A percentile compares a stretch with the other conserved stretches of the same genome.
Evolutionary conservation across 768 basidiomycete species (phyloP).

Genomic region (Trametes villosa): DNA sequence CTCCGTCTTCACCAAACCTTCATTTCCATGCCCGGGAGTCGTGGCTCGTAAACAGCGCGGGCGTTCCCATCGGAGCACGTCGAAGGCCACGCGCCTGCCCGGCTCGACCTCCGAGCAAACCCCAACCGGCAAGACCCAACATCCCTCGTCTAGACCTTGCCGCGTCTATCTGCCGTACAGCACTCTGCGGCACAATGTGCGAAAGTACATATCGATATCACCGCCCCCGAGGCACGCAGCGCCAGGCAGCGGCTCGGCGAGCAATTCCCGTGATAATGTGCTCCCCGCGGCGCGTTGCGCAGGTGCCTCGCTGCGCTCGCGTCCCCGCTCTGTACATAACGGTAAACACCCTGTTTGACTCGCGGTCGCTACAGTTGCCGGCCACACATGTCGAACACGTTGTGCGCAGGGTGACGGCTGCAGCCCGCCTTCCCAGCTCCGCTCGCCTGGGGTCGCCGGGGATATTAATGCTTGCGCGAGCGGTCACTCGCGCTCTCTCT

Average conservation of each 20-base stretch:
- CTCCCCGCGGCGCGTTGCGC: background rate
- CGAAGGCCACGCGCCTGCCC: background rate
- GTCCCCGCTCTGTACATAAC: conserved; percentile 4
- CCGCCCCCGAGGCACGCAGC: background rate
- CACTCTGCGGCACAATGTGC: background rate
- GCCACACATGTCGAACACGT: conserved; percentile 27
- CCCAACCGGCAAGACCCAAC: conserved; percentile 7
- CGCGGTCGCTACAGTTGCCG: conserved; percentile 20
- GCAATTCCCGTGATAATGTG: background rate
- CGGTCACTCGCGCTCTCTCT: background rate
- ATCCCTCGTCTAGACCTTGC: background rate
- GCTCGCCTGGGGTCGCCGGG: conserved; percentile 1
- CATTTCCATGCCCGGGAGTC: background rate
- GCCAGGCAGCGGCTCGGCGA: background rate
- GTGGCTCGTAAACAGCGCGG: background rate
- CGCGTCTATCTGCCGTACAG: background rate
- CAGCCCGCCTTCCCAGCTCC: conserved; percentile 7
- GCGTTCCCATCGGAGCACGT: background rate
- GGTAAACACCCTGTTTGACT: conserved; percentile 22
- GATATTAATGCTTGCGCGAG: conserved; percentile 16
- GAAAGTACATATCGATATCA: conserved; percentile 4
- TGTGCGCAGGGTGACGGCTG: conserved; percentile 3
- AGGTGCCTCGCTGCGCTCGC: background rate
- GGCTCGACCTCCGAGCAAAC: conserved; percentile 21
- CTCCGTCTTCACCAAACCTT: background rate